A percentile compares a stretch with the other conserved stretches of the same genome.
These are phyloP conservation scores for Naganishia vaughanmartiniae DNA, from an alignment of 768 basidiomycete genomes.

Conservation along the genomic window DNA sequence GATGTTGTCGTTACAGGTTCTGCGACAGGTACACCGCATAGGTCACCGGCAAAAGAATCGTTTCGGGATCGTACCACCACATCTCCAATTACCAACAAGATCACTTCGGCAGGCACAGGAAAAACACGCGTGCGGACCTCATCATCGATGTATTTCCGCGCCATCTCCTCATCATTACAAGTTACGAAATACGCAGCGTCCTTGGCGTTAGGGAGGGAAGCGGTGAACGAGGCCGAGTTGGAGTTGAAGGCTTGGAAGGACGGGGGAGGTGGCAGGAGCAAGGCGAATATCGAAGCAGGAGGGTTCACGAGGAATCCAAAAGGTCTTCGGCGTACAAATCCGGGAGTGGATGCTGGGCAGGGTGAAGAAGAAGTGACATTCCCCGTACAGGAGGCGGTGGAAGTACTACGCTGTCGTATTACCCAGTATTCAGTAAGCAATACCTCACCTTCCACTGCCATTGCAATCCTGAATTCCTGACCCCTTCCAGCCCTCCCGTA, in stretches of 20 bases:
- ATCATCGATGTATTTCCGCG: background rate
- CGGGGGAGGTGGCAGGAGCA: background rate
- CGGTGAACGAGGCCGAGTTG: constrained; percentile 85
- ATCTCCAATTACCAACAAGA: background rate
- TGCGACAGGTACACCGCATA: constrained; percentile 25
- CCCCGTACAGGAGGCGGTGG: constrained; percentile 55
- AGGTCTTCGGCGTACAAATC: constrained; percentile 4
- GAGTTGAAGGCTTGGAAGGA: constrained; percentile 73
- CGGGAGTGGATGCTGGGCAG: too few relatives aligned
- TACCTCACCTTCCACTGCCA: background rate
- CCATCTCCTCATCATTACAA: background rate
- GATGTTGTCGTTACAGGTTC: constrained; percentile 21
- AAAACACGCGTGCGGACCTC: background rate
- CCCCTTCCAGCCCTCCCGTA: constrained; percentile 58
- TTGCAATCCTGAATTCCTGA: background rate
- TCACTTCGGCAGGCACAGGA: background rate
- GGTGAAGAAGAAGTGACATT: constrained; percentile 38
- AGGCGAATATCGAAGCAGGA: constrained; percentile 18
- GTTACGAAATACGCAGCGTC: constrained; percentile 36
- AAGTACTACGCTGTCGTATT: constrained; percentile 63
- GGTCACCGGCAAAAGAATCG: background rate
- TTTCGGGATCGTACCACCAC: background rate
- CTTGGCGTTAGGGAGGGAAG: constrained; percentile 76
- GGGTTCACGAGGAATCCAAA: constrained; percentile 12
- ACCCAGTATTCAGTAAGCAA: constrained; percentile 45